Percentiles rank a stretch among this genome's conserved stretches.
Evolutionary conservation across 495 filamentous ascomycete species (phyloP).

Genomic region (Margaritispora aquatica): DNA sequence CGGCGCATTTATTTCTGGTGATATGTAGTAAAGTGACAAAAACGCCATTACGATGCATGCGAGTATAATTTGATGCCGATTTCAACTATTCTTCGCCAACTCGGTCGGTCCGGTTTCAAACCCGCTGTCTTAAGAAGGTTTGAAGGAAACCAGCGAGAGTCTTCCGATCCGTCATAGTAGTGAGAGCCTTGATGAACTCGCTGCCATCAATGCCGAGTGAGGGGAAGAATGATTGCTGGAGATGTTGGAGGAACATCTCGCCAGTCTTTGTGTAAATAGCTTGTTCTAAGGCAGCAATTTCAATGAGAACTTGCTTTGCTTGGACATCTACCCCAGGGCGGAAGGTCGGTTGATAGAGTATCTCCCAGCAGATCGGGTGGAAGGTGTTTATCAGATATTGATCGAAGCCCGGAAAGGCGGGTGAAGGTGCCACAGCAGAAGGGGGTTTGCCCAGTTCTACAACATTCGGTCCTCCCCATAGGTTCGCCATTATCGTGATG

Average conservation of each 20-base stretch:
- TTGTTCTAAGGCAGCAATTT: constrained; percentile 79
- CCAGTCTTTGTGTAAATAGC: constrained; percentile 85
- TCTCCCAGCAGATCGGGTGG: constrained; percentile 80
- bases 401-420: constrained; percentile 81
- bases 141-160: constrained; percentile 42
- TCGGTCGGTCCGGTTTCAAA: too few species aligned
- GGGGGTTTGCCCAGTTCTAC: constrained; percentile 44
- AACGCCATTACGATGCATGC: neutral
- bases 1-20: neutral
- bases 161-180: constrained; percentile 41
- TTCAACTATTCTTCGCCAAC: too few species aligned
- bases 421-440: constrained; percentile 33
- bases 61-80: too few species aligned
- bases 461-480: constrained; percentile 81
- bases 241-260: constrained; percentile 41
- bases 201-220: constrained; percentile 38
- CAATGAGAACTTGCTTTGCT: constrained; percentile 72
- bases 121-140: constrained; percentile 31
- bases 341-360: constrained; percentile 70
- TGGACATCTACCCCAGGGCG: constrained; percentile 73
- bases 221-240: constrained; percentile 43
- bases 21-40: neutral
- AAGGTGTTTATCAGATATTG: constrained; percentile 83
- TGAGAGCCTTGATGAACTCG: constrained; percentile 44
- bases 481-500: constrained; percentile 66